Percentiles rank a stretch among this genome's conserved stretches.
Evolutionary conservation across 2,329 filamentous ascomycete species (phyloP).

Genomic region (Ophiobolus disseminans): DNA sequence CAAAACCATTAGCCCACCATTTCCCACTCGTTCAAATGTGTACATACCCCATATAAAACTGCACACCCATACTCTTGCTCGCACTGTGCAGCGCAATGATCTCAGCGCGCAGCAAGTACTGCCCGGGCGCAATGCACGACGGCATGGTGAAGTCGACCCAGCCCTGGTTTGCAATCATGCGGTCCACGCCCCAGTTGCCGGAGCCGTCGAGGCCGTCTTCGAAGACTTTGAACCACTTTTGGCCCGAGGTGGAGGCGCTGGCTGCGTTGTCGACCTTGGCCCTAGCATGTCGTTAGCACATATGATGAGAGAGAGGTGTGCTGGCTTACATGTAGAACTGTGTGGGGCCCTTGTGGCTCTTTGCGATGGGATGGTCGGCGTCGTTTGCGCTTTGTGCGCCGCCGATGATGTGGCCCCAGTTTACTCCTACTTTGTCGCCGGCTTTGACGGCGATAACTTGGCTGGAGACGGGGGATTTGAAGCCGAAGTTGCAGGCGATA

Average conservation of each 20-base stretch:
- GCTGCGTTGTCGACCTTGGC: constrained; percentile 53
- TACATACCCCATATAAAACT: constrained; percentile 53
- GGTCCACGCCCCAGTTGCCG: constrained; percentile 58
- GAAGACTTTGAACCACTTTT: constrained; percentile 53
- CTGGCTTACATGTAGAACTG: constrained; percentile 46
- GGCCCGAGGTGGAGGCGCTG: constrained; percentile 44
- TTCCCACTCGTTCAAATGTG: constrained; percentile 38
- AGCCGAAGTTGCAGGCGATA: constrained; percentile 58
- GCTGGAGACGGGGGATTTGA: constrained; percentile 38
- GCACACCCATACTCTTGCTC: constrained; percentile 43
- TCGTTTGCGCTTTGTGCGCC: constrained; percentile 58
- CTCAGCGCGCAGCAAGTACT: constrained; percentile 55
- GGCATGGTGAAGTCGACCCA: constrained; percentile 55
- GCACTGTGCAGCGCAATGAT: constrained; percentile 55
- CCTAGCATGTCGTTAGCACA: constrained; percentile 7
- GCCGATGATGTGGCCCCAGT: constrained; percentile 63
- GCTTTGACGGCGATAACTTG: constrained; percentile 58
- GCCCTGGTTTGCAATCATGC: constrained; percentile 55
- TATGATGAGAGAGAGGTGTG: background rate
- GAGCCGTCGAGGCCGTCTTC: constrained; percentile 51
- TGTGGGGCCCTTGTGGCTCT: constrained; percentile 56
- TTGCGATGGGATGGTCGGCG: constrained; percentile 58
- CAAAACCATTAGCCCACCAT: constrained; percentile 54
- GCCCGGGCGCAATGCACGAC: constrained; percentile 44
- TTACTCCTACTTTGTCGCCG: constrained; percentile 61